Evolutionary conservation across 2,329 filamentous ascomycete species (phyloP), one percentile per base, ranked within the genome.

Genomic region (Colletotrichum orchidophilum): DNA sequence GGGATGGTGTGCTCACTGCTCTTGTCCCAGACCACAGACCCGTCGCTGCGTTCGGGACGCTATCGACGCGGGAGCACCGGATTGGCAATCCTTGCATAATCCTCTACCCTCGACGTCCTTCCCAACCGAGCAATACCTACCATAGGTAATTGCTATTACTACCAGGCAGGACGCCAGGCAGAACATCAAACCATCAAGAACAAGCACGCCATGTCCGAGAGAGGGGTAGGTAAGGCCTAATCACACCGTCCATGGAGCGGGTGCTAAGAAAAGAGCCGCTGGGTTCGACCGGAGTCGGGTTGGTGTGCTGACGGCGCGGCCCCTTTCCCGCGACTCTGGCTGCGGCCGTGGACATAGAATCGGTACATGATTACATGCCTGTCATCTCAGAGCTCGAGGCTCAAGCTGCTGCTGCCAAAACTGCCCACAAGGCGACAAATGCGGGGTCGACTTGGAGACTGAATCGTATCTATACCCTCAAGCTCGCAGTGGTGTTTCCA

Each of bases 181-280:
- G 39, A 46, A 46, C 39, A 46, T 46, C 18, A 15, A 55, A 42
- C 18, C 39, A 46, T 24, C 26, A 27, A 21, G 21, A 35, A 59
- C 26, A 59, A 33, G 35, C 55, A 59, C 58, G 8, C 46, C 46
- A 52, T 35, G 42, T 29, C 52, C 50, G 31, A 67, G 64, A 71
- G 52, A 50, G 64, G 68, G 68, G 58, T 49, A 59, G 68, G 58
- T 49, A 59, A 11, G 31, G 26, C 5, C 64, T 33, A 71, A 63
- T 71, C 68, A 68, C 8, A n/a, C 52, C 15, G 2, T 1, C 24
- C 9, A 3, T 29, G 57, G 58, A 63, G 58, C 63, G 39, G 29
- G 21, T 63, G 68, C 68, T 63, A 59, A 63, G 27, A 70, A 49
- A 54, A 24, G 63, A 66, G 67, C 67, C 55, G 63, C 67, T 46